Evolutionary conservation across 306 rosid genomes (phyloP), one percentile per base, ranked within the genome.

Genomic region (Cucumis melo): DNA sequence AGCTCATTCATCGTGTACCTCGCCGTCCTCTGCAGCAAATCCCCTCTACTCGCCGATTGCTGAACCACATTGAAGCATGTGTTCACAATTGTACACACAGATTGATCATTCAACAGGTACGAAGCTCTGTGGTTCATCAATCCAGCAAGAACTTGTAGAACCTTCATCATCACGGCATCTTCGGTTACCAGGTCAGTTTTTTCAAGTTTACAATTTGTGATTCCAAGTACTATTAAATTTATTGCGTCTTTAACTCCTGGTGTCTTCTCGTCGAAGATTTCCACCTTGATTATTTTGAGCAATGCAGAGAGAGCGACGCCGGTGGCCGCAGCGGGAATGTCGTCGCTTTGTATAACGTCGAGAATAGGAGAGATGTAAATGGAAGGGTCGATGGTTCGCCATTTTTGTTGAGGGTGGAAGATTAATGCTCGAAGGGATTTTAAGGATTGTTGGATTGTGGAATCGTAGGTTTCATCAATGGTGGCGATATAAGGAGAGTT

Each of bases 151-250:
- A 92, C 87, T 76, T 87, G 96, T 0, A 92, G 80, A 19, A 94
- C 89, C 85, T 85, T 89, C 93, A 92, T 88, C 99, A 94, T 86
- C 44, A 94, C 90, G 0, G 90, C 95, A 10, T 90, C 99, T 73
- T 94, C 99, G 0, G 85, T 79, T 7, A 68, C 81, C 0, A 91
- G 79, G 32, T 94, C 93, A 1, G 95, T 90, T 78, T 91, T 88
- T 78, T 92, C 99, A 0, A 94, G 84, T 70, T 97, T 81, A 75
- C 98, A 91, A 8, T 71, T 79, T 12, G 91, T 81, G 50, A 93
- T 89, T 56, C 90, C 91, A 0, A 74, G 12, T 0, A 89, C 93
- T 2, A 94, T 53, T 0, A 86, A 54, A 27, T 84, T 84, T 10
- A 92, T 83, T 16, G 89, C 91, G 5, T 86, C 95, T 74, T 63